These are phyloP conservation scores for Triglochin maritima DNA, from an alignment of 106 monocot species.

Conservation along the genomic window DNA sequence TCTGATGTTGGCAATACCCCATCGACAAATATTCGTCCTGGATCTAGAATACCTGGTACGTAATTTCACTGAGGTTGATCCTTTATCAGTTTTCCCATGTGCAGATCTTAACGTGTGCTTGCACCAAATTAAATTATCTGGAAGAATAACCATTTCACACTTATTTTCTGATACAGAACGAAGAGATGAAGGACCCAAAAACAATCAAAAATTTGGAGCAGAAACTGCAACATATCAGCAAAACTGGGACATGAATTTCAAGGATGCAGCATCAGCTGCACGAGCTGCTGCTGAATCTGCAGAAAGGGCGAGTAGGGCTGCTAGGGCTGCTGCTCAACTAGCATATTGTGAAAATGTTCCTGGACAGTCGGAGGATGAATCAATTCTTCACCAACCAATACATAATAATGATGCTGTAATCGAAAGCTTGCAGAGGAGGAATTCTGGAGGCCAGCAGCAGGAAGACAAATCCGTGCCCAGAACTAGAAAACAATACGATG, in stretches of 20 bases:
- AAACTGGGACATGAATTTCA: slow-evolving; percentile 48
- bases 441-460: too few relatives aligned
- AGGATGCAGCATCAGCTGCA: slow-evolving; percentile 74
- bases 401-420: neutral
- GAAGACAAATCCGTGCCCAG: too few relatives aligned
- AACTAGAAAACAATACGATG: too few relatives aligned
- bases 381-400: neutral
- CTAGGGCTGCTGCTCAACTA: slow-evolving; percentile 66
- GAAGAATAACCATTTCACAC: too few relatives aligned
- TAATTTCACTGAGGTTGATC: neutral
- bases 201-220: slow-evolving; percentile 3
- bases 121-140: neutral
- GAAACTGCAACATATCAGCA: slow-evolving; percentile 16
- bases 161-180: slow-evolving; percentile 6
- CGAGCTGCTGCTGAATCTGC: slow-evolving; percentile 82
- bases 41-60: neutral
- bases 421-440: neutral
- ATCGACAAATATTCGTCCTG: slow-evolving; percentile 4
- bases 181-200: slow-evolving; percentile 6
- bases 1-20: neutral
- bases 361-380: slow-evolving; percentile 4
- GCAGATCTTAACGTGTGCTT: neutral
- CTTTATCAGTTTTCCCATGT: neutral
- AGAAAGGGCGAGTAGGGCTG: slow-evolving; percentile 73
- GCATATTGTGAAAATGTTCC: slow-evolving; percentile 32